Base-by-base conservation (phyloP, 2,329 filamentous ascomycete species). In the Aspergillus sp. region DNA sequence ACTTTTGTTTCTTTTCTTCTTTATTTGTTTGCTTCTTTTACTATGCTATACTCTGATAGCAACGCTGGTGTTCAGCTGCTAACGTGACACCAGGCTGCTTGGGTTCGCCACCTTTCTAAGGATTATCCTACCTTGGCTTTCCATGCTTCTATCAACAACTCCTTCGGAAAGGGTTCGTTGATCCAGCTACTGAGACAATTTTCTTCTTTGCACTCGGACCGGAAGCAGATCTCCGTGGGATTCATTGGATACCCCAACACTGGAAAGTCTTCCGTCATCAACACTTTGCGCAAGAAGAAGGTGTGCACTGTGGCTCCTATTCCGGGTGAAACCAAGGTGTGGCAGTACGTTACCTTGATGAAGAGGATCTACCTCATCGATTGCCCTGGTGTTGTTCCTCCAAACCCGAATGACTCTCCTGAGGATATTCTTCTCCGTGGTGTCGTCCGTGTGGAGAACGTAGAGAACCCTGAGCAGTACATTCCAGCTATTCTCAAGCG, bases 261-360 rank as follows among this genome's bases (percentile, higher is more conserved):
- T 0, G 95, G 95, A 69, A 99, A 99, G 77, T 96, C 91, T 3
- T 95, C 91, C 47, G 95, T 99, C 67, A 98, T 99, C 80, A 99
- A 99, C 79, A 96, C 94, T 0, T 81, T 99, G 2, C 86, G 92
- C 49, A 94, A 92, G 76, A 98, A 97, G 82, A 93, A 95, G 75
- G 93, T 97, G 42, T 93, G 93, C 80, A 95, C 84, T 15, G 92
- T 96, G 3, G 95, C 95, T 6, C 95, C 94, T 5, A 96, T 98
- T 63, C 94, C 95, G 6, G 95, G 93, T 13, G 93, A 97, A 81
- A 98, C 94, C 36, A 98, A 97, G 78, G 90, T 97, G 30, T 98
- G 95, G 94, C 94, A 97, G 75, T 97, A 97, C 72, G 92, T 97
- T 67, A 96, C 92, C 2, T 78, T 98, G 61, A 96, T 96, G 90